A percentile compares a stretch with the other conserved stretches of the same genome.
Conservation (phyloP, 176 grass and related monocot species). For the Zea luxurians region DNA sequence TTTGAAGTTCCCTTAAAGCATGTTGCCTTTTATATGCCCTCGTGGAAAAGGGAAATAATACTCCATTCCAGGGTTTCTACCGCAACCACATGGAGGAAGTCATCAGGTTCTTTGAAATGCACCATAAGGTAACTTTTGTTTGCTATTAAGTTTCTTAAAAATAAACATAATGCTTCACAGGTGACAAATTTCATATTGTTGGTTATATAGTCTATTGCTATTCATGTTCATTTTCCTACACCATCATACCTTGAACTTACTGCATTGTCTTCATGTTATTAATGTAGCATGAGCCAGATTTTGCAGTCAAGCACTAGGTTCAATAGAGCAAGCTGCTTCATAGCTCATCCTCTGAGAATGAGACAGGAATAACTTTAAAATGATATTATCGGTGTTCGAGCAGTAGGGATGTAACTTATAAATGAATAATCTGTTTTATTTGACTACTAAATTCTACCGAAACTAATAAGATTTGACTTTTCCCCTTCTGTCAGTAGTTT, state of each 20-base stretch:
- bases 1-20: conserved; percentile 23
- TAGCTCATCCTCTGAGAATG: background rate
- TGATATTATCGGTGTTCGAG: background rate
- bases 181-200: conserved; percentile 3
- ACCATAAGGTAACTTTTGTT: conserved; percentile 80
- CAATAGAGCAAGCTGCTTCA: background rate
- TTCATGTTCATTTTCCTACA: background rate
- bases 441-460: background rate
- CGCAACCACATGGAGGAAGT: conserved; percentile 99
- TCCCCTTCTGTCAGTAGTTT: background rate
- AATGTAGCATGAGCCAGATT: background rate
- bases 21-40: conserved; percentile 7
- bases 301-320: background rate
- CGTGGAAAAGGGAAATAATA: conserved; percentile 28
- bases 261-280: conserved; percentile 13
- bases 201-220: background rate
- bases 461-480: background rate
- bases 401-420: background rate
- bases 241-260: background rate
- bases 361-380: background rate
- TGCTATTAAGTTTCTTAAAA: conserved; percentile 28
- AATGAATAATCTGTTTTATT: background rate
- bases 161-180: conserved; percentile 1
- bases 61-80: conserved; percentile 77
- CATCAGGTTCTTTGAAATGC: conserved; percentile 96